Base-by-base conservation (phyloP, 139 green algal species). In the Chlorella sp. region DNA sequence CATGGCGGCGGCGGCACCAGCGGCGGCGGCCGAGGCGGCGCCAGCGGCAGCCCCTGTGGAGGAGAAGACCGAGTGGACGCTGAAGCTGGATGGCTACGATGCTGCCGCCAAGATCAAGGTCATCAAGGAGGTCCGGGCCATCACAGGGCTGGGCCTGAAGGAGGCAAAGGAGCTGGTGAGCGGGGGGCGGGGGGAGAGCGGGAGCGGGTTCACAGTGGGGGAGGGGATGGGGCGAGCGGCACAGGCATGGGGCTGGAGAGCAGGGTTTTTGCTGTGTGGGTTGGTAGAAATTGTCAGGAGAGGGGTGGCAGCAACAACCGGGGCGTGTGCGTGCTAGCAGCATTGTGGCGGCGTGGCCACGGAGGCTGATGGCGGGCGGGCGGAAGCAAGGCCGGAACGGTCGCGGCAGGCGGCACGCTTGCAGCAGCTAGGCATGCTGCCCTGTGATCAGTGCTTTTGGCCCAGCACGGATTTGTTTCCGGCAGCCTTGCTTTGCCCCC, bases 101-200 rank as follows among this genome's bases (percentile, higher is more conserved):
- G 93, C 97, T 3, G 95, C 96, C 18, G 92, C 95, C 86, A 99
- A 99, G 92, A 99, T 99, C 90, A 99, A 99, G 94, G 87, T 99
- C 40, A 99, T 99, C 94, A 99, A 99, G 95, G 98, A 99, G 90
- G 94, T 99, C 42, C 93, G 98, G 15, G 95, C 92, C 0, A 93
- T 99, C 77, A 99, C 98, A 1, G 96, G 93, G 76, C 92, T 99
- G 42, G 98, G 98, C 28, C 90, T 99, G 28, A 99, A 99, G 93
- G 98, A 99, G 89, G 97, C 98, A 1, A 99, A 99, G 93, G 98
- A 99, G 75, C 92, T 99, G 92, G 97, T 98, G 81, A 77, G 92
- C 64, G 37, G 57, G 36, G 18, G n/a, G 39, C n/a, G 0, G 66
- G 78, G 68, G 87, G 66, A 69, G 11, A 79, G 69, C 30, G 30